Conservation (phyloP, 441 rosid species). For the Adansonia rubrostipa region DNA sequence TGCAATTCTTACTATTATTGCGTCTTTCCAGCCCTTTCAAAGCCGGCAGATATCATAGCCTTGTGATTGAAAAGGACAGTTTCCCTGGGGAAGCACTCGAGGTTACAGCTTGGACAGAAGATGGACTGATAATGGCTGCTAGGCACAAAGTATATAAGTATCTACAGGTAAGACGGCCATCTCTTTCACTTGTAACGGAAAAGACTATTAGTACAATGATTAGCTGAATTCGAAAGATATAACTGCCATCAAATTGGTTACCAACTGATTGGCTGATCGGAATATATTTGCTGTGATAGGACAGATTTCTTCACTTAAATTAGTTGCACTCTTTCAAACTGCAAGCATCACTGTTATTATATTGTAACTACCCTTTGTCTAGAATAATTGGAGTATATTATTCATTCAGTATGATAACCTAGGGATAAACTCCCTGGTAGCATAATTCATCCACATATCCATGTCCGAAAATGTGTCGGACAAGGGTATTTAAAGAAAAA, state of each 20-base stretch:
- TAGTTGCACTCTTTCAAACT: background rate
- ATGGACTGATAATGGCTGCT: conserved; percentile 94
- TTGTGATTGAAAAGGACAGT: conserved; percentile 77
- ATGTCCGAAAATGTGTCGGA: too few relatives aligned
- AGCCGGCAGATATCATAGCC: conserved; percentile 93
- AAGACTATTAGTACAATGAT: background rate
- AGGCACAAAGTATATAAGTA: conserved; percentile 82
- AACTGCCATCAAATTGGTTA: background rate
- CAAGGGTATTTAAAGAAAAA: too few relatives aligned
- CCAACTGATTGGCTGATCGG: background rate
- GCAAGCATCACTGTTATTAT: background rate
- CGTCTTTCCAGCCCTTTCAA: conserved; percentile 69
- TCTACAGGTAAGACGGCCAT: conserved; percentile 55
- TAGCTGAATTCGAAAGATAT: background rate
- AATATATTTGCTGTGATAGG: background rate
- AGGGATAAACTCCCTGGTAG: background rate
- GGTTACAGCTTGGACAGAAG: conserved; percentile 94
- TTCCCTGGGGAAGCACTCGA: conserved; percentile 78
- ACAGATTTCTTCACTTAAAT: background rate
- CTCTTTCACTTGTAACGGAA: background rate
- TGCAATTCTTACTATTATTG: conserved; percentile 11
- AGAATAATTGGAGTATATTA: background rate
- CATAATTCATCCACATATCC: background rate
- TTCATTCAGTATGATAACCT: too few relatives aligned
- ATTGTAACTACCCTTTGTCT: background rate